Evolutionary conservation across 495 filamentous ascomycete species (phyloP).

Genomic region (Pseudevernia furfuracea): DNA sequence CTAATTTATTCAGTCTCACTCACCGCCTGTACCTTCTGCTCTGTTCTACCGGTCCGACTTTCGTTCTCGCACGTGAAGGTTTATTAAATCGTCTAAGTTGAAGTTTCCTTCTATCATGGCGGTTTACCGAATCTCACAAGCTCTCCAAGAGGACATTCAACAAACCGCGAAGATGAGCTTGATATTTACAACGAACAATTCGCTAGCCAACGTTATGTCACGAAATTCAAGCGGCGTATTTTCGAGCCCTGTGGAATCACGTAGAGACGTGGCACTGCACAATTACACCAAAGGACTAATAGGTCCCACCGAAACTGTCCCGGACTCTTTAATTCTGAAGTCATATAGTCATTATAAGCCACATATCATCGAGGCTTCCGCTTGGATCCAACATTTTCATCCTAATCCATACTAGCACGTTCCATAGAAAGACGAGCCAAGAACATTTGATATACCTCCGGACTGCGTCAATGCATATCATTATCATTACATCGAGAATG

Average conservation of each 20-base stretch:
- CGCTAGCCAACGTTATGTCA: not conserved
- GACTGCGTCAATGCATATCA: not conserved
- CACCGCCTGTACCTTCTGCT: not conserved
- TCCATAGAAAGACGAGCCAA: not conserved
- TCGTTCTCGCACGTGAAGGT: not conserved
- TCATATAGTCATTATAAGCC: not conserved
- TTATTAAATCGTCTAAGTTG: not conserved
- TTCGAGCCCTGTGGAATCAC: not conserved
- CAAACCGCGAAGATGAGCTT: not conserved
- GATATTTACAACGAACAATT: not conserved
- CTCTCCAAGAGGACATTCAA: not conserved
- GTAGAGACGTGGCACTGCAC: not conserved
- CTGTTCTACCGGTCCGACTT: not conserved
- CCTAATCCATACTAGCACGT: conserved; percentile 1
- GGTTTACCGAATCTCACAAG: not conserved
- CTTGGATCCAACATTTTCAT: not conserved
- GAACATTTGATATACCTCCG: not conserved
- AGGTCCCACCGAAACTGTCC: not conserved
- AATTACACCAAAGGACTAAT: not conserved
- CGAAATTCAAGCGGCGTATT: not conserved
- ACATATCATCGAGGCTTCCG: not conserved
- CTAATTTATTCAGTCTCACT: not conserved
- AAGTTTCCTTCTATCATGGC: not conserved
- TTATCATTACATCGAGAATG: not conserved
- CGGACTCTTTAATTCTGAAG: not conserved